Base-by-base conservation (phyloP, 306 rosid species). In the Citrullus colocynthis region DNA sequence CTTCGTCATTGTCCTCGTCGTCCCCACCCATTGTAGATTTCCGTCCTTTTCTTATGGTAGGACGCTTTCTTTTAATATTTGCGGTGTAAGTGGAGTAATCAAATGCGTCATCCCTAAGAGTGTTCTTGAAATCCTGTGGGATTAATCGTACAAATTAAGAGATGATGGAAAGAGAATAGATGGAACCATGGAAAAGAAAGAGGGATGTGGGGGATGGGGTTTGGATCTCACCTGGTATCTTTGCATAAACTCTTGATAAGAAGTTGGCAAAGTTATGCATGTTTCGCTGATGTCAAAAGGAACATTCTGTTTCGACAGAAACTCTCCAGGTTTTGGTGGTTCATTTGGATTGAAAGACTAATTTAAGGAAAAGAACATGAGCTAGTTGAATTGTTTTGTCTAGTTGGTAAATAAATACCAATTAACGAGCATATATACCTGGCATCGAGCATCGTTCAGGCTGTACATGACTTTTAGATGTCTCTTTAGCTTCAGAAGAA, bases 301-400 rank as follows among this genome's bases (percentile, higher is more conserved):
- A 85, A 91, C 77, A 78, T 70, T 96, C 86, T 92, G 98, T 85
- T 88, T 88, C 81, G 96, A 88, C 74, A 91, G 79, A 74, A 84
- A 87, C 20, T 96, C 99, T 82, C 99, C 99, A 1, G 93, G 88
- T 86, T 96, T 96, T 61, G 88, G 88, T 58, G 79, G 90, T 81
- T 96, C 99, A 76, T 30, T 88, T 6, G 99, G 97, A 79, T 94
- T 84, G 84, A 89, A 96, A 51, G 97, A 96, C 99, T 96, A 87
- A 70, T 75, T 49, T 45, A 5, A 66, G 64, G 83, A 79, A 44
- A 55, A 36, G 15, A 15, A 9, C 57, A 13, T n/a, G 69, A 76
- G 48, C 52, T 24, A 39, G 10, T 76, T 58, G 52, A 74, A 55
- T 65, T 63, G 51, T 54, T 78, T 34, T 51, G 75, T 37, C 20